A percentile compares a stretch with the other conserved stretches of the same genome.
These are phyloP conservation scores for Onygenales sp. DNA, from an alignment of 2,329 filamentous ascomycete species.

Conservation along the genomic window DNA sequence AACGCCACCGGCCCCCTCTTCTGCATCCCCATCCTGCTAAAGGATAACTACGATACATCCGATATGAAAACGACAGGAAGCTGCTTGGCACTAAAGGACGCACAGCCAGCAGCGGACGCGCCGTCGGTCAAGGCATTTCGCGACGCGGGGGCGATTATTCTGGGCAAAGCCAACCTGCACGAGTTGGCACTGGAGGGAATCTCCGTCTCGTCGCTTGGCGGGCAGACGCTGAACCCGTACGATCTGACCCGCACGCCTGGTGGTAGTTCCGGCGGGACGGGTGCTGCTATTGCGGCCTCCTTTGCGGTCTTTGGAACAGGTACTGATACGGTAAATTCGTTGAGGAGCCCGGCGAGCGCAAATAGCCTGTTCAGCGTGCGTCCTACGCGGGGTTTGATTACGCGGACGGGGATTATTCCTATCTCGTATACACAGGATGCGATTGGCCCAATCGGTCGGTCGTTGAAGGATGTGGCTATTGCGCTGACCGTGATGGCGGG, in stretches of 20 bases:
- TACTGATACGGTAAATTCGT: conserved; percentile 54
- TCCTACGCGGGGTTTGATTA: conserved; percentile 46
- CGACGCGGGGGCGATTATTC: conserved; percentile 45
- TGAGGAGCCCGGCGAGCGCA: conserved; percentile 53
- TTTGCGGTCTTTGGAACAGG: conserved; percentile 51
- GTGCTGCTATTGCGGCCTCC: conserved; percentile 49
- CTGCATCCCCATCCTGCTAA: conserved; percentile 53
- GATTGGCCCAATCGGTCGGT: conserved; percentile 46
- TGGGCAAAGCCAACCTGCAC: conserved; percentile 54
- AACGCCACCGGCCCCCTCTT: conserved; percentile 47
- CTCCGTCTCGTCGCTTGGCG: conserved; percentile 52
- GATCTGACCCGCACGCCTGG: conserved; percentile 56
- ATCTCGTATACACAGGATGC: conserved; percentile 49
- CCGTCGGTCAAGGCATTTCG: conserved; percentile 42
- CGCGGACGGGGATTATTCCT: conserved; percentile 43
- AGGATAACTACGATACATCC: conserved; percentile 53
- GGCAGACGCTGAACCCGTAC: conserved; percentile 59
- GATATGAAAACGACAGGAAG: conserved; percentile 51
- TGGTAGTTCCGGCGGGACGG: conserved; percentile 55
- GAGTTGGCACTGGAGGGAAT: conserved; percentile 57
- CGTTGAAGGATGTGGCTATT: conserved; percentile 41
- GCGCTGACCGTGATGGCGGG: conserved; percentile 46
- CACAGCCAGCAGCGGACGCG: conserved; percentile 39
- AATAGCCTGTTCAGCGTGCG: conserved; percentile 52
- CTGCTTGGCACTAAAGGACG: conserved; percentile 40